These are phyloP conservation scores for Paulownia fortunei DNA, from an alignment of 257 asterid species.

Conservation along the genomic window DNA sequence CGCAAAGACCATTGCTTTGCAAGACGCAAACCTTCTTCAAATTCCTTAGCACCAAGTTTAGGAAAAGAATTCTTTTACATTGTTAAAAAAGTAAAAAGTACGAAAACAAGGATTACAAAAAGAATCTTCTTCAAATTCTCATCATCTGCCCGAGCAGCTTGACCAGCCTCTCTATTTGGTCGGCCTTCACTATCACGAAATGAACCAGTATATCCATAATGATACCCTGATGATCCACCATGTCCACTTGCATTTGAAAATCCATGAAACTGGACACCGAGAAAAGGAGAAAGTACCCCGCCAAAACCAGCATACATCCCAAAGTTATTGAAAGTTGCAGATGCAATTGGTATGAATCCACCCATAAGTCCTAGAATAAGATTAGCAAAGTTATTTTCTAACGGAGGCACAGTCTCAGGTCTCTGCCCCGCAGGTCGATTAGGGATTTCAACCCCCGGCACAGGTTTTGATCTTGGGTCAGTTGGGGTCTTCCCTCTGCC, in stretches of 20 bases:
- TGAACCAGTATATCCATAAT: constrained; percentile 43
- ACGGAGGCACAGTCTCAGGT: constrained; percentile 49
- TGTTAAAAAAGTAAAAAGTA: constrained; percentile 41
- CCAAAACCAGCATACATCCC: constrained; percentile 71
- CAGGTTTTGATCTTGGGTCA: constrained; percentile 71
- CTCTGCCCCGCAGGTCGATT: constrained; percentile 73
- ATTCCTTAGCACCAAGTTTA: constrained; percentile 2
- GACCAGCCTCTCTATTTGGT: constrained; percentile 32
- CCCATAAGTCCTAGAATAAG: constrained; percentile 54
- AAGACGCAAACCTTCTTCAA: background rate
- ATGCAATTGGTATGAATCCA: constrained; percentile 64
- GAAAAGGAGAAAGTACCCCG: constrained; percentile 54
- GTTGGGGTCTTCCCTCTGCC: constrained; percentile 68
- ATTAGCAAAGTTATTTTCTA: constrained; percentile 42
- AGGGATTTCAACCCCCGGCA: constrained; percentile 75
- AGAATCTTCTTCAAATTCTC: constrained; percentile 58
- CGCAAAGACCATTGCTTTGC: background rate
- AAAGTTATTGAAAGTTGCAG: constrained; percentile 56
- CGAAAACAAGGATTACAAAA: constrained; percentile 45
- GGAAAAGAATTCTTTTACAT: constrained; percentile 27
- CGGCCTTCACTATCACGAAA: constrained; percentile 32
- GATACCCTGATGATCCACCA: constrained; percentile 43
- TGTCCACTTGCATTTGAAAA: constrained; percentile 31
- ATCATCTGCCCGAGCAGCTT: constrained; percentile 47
- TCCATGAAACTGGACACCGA: constrained; percentile 56